These are phyloP conservation scores for Cercospora brassicicola DNA, from an alignment of 2,329 filamentous ascomycete species.

Conservation along the genomic window DNA sequence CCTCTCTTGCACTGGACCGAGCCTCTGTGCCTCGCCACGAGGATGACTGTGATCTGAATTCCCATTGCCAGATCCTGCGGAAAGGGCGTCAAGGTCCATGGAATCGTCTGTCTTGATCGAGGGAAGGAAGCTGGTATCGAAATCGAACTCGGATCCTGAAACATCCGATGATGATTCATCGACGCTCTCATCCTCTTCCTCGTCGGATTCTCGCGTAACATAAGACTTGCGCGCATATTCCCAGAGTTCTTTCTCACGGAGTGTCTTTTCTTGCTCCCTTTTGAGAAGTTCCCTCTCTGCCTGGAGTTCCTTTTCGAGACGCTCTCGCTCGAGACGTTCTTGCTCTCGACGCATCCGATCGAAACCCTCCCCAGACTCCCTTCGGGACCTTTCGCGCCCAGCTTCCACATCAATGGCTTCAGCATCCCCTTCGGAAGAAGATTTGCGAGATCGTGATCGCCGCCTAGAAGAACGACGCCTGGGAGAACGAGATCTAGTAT, in stretches of 20 bases:
- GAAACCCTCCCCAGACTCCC: background rate
- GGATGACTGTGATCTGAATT: background rate
- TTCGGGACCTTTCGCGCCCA: background rate
- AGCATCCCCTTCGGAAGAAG: background rate
- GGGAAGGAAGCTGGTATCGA: conserved; percentile 8
- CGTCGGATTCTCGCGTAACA: background rate
- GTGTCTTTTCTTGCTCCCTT: background rate
- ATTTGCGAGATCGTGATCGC: background rate
- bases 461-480: background rate
- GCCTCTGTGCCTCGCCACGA: background rate
- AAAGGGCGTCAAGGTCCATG: background rate
- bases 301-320: background rate
- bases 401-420: background rate
- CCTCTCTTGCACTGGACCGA: background rate
- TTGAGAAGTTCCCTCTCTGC: background rate
- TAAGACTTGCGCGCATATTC: background rate
- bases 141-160: background rate
- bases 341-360: background rate
- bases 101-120: background rate
- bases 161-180: background rate
- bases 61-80: background rate
- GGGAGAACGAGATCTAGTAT: background rate
- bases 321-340: background rate
- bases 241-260: background rate
- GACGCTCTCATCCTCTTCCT: background rate